Conservation (phyloP, 805 yeast species). For the Cyberlindnera subsufficiens region DNA sequence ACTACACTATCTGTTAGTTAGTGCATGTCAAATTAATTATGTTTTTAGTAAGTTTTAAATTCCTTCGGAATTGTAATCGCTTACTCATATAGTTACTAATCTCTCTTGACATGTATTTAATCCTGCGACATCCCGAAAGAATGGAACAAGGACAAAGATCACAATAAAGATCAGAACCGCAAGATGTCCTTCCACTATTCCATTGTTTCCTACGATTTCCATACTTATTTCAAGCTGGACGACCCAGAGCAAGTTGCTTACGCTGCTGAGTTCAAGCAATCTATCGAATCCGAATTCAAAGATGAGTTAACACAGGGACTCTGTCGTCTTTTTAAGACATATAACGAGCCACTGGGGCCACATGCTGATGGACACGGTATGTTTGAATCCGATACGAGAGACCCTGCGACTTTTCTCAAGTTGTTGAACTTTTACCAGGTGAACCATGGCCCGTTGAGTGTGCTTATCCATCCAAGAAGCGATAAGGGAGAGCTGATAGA, state of each 20-base stretch:
- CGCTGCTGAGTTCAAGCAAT: conserved; percentile 34
- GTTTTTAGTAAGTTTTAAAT: too few species aligned
- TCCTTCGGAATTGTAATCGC: neutral
- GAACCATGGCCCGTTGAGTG: conserved; percentile 46
- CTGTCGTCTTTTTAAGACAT: conserved; percentile 37
- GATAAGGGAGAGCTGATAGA: conserved; percentile 35
- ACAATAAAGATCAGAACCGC: neutral
- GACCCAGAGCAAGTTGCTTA: conserved; percentile 24
- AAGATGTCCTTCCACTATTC: conserved; percentile 18
- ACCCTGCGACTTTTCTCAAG: conserved; percentile 37
- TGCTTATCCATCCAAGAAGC: conserved; percentile 47
- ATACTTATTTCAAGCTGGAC: conserved; percentile 40
- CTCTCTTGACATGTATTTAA: neutral
- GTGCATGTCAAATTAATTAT: too few species aligned
- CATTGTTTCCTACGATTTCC: conserved; percentile 45
- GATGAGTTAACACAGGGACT: conserved; percentile 32
- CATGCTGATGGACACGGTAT: conserved; percentile 44
- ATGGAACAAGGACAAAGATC: neutral
- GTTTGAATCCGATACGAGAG: conserved; percentile 52
- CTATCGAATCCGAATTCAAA: conserved; percentile 36
- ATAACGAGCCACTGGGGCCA: conserved; percentile 50
- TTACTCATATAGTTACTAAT: neutral
- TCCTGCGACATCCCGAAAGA: too few species aligned
- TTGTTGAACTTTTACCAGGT: conserved; percentile 46
- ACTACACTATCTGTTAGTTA: too few species aligned